Evolutionary conservation across 1,284 basidiomycete genomes (phyloP), one percentile per base, ranked within the genome.

Genomic region (Phylloboletellus chloephorus): DNA sequence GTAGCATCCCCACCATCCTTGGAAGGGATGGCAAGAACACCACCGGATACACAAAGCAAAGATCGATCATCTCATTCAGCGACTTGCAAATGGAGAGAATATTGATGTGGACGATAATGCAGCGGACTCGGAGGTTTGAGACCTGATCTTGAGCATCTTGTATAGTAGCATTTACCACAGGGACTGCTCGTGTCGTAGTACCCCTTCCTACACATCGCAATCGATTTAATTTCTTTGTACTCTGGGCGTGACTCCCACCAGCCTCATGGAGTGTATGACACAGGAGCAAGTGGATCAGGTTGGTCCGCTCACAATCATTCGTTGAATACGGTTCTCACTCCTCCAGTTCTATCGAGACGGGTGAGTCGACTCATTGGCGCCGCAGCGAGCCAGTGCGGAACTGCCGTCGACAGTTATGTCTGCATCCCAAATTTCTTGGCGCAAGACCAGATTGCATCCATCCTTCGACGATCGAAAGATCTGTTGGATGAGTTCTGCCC

Each of bases 21-120:
- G 86, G 86, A 89, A 89, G 60, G 86, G 86, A 16, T 89, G 86
- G 87, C 86, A 89, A 58, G 86, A 89, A 52, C 86, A 89, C 54
- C 79, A 88, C 60, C 75, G 86, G 30, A 85, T 88, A 53, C 86
- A 89, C 60, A 88, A 88, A 57, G 71, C 76, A 13, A 87, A 85
- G 56, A 88, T 88, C 47, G 86, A 88, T 52, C 78, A 87, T 61
- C 71, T 85, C 26, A 81, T 86, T 26, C 66, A 76, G 46, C 67
- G 71, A 50, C 57, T 88, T 15, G 52, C 57, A 9, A 69, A 69
- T 31, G 84, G 83, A 11, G 76, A 82, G 54, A 69, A 64, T 39
- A 69, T 85, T 28, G 73, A 65, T 31, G 33, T 33, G 2, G 64
- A 66, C 15, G 58, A 65, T 33, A 47, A 41, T 13, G 35, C 46